Conservation (phyloP, 495 filamentous ascomycete species). For the Bryoglossum gracile region DNA sequence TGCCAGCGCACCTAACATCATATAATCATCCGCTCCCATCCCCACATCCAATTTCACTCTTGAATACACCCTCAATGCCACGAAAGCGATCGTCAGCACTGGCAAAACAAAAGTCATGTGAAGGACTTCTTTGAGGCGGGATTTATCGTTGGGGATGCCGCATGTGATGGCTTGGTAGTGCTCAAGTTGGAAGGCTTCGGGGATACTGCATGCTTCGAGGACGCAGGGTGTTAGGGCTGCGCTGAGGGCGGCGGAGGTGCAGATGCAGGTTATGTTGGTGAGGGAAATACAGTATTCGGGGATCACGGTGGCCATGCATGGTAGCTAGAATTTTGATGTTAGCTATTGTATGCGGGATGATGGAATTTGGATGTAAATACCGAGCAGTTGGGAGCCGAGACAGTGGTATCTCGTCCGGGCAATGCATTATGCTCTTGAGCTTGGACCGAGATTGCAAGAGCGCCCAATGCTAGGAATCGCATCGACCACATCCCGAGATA, state of each 20-base stretch:
- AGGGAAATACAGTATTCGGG: background rate
- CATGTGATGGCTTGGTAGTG: background rate
- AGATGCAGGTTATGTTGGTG: background rate
- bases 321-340: background rate
- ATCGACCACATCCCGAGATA: no score
- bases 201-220: background rate
- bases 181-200: background rate
- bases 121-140: background rate
- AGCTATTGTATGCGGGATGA: background rate
- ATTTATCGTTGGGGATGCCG: background rate
- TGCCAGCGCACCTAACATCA: background rate
- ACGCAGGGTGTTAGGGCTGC: background rate
- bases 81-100: background rate
- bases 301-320: background rate
- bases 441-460: background rate
- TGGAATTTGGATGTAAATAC: background rate
- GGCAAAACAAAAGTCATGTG: background rate
- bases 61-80: background rate
- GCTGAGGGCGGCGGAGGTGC: background rate
- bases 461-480: background rate
- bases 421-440: background rate
- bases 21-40: background rate
- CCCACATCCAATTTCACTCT: background rate
- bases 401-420: background rate
- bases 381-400: background rate